phyloP scores from a whole-genome alignment of 192 early-diverging fungal genomes.

The Bifiguratus adelaidae region DNA sequence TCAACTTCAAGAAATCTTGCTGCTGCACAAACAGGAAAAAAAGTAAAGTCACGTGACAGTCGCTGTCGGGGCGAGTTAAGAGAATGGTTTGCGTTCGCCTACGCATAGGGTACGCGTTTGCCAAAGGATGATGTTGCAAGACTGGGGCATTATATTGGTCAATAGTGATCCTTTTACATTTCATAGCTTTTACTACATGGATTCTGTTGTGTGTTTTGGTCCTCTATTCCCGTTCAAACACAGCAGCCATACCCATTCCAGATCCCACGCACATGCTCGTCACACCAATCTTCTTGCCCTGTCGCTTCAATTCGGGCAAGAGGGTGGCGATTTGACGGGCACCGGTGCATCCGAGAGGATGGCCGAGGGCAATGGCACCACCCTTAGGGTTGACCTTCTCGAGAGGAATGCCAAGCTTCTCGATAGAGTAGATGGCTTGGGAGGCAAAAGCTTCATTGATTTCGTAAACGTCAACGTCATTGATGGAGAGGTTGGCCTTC shows the following conservation, averaged over 20 bases:
- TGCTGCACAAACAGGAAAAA: no score
- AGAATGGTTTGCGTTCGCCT: no score
- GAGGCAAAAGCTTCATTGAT: conserved; percentile 99
- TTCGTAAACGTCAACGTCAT: conserved; percentile 83
- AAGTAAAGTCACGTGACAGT: no score
- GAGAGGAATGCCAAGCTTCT: conserved; percentile 76
- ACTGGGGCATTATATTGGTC: no score
- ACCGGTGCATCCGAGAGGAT: conserved; percentile 86
- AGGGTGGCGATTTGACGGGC: conserved; percentile 95
- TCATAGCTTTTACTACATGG: no score
- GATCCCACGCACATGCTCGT: conserved; percentile 87
- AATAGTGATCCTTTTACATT: no score
- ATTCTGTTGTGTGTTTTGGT: not conserved
- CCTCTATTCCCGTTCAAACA: conserved; percentile 63
- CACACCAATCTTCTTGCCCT: conserved; percentile 75
- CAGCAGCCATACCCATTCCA: conserved; percentile 81
- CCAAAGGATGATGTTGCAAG: no score
- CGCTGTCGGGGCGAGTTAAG: no score
- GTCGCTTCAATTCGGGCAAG: conserved; percentile 83
- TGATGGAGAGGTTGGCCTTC: conserved; percentile 61
- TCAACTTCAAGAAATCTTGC: no score
- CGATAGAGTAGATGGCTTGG: conserved; percentile 85
- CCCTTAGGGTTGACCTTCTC: conserved; percentile 98
- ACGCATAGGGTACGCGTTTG: no score
- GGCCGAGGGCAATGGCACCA: conserved; percentile 96